Base-by-base conservation (phyloP, 2,329 filamentous ascomycete species). In the Hypoxylon sp. region DNA sequence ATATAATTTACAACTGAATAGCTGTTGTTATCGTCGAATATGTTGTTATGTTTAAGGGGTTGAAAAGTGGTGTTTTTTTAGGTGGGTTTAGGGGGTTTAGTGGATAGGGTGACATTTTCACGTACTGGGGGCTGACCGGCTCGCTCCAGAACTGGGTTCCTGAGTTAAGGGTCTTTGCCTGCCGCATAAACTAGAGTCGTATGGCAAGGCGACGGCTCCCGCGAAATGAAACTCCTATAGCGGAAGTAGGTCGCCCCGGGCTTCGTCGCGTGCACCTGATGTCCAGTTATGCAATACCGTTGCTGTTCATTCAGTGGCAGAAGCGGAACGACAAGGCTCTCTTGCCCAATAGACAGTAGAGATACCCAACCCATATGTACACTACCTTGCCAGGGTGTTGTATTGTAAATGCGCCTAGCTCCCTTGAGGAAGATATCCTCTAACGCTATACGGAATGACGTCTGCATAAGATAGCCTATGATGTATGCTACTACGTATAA, bases 191-290 rank as follows among this genome's bases (percentile, higher is more conserved):
- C 16, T 30, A 61, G 51, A 58, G 60, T 69, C 37, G 48, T 52
- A 69, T 69, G 29, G 59, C 52, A 16, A 61, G 48, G 41, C 43
- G n/a, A 56, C 57, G 53, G 64, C 53, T 60, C 63, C 60, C 63
- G 63, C 59, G 63, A 27, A 6, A 69, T 69, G 67, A 67, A 61
- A 67, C 67, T 64, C 59, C 46, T 37, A 39, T 54, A 23, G 55
- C 34, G 43, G 46, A 32, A 23, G 41, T 21, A 55, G 27, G 23
- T 61, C 19, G 47, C 54, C 52, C 54, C 55, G 55, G 51, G 16
- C 47, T 32, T 60, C 47, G 55, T 65, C 56, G 60, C 62, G 50
- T 54, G 52, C 43, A n/a, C 37, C 51, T 46, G 34, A 25, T 58
- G 32, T 50, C 34, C 51, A 54, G 29, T 47, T 50, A 27, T 50